Conservation (phyloP, 1,284 basidiomycete genomes). For the Rhodotorula sp. region DNA sequence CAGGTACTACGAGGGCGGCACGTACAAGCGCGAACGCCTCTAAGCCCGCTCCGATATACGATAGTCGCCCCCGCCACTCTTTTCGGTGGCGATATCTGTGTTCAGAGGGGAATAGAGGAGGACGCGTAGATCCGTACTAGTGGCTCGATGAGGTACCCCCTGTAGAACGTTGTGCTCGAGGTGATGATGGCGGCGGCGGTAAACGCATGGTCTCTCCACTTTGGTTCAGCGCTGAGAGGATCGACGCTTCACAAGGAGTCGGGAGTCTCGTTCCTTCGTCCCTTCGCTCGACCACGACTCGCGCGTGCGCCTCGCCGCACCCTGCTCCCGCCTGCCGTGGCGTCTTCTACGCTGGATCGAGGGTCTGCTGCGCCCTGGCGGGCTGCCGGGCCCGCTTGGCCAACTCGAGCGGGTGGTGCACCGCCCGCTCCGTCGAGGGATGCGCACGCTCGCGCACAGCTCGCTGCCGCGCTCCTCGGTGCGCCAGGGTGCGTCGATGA, state of each 20-base stretch:
- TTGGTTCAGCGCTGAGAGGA: too few relatives aligned
- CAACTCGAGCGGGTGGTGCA: neutral
- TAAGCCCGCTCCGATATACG: slow-evolving; percentile 1
- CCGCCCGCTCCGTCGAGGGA: neutral
- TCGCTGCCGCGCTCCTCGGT: slow-evolving; percentile 34
- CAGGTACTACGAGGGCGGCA: slow-evolving; percentile 14
- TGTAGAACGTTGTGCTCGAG: slow-evolving; percentile 1
- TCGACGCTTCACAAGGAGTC: too few relatives aligned
- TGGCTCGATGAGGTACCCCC: neutral
- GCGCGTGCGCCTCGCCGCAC: too few relatives aligned
- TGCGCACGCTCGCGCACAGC: neutral
- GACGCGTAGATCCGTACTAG: neutral
- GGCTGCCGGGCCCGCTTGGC: neutral
- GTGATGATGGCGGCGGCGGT: neutral
- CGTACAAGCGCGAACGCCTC: slow-evolving; percentile 18
- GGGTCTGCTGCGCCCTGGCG: too few relatives aligned
- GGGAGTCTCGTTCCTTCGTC: too few relatives aligned
- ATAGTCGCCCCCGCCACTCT: neutral
- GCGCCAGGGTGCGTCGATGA: neutral
- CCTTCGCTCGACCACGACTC: too few relatives aligned
- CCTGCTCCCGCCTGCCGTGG: too few relatives aligned
- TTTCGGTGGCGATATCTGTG: neutral
- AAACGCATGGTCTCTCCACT: neutral
- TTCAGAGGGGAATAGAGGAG: neutral
- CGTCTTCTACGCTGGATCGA: too few relatives aligned